phyloP scores from a whole-genome alignment of 257 asterid genomes.

The Eustoma russellianum region DNA sequence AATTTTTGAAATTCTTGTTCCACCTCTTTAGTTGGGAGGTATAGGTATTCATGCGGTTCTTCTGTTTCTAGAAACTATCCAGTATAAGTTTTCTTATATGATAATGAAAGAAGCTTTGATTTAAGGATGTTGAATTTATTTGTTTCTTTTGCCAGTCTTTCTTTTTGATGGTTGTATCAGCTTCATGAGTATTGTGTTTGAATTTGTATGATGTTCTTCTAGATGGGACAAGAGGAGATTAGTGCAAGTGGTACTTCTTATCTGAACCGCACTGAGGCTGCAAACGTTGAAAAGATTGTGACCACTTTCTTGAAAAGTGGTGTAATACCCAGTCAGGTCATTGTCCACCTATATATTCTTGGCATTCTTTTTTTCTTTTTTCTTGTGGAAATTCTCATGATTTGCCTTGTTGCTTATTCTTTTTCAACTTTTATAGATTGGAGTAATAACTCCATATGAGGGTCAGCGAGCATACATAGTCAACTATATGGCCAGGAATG shows the following conservation, averaged over 20 bases:
- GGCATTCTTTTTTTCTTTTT: not conserved
- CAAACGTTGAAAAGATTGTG: constrained; percentile 87
- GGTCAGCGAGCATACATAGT: constrained; percentile 97
- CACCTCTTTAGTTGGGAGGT: no score
- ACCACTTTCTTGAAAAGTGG: constrained; percentile 94
- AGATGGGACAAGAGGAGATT: constrained; percentile 99
- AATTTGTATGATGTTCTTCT: constrained; percentile 8
- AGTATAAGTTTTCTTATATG: no score
- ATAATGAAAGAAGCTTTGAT: no score
- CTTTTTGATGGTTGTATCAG: constrained; percentile 2
- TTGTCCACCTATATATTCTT: not conserved
- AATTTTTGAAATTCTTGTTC: no score
- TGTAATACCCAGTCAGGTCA: constrained; percentile 91
- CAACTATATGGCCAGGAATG: constrained; percentile 87
- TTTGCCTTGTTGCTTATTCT: constrained; percentile 4
- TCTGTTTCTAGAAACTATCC: no score
- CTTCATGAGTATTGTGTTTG: not conserved
- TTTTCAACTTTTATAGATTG: constrained; percentile 42
- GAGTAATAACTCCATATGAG: constrained; percentile 96
- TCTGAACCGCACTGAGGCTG: constrained; percentile 88
- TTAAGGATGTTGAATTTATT: no score
- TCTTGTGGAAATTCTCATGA: not conserved
- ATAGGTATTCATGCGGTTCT: no score
- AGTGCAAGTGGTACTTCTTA: constrained; percentile 96
- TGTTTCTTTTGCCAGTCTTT: no score